These are phyloP conservation scores for Hippophae gyantsensis DNA, from an alignment of 306 rosid genomes.

Conservation along the genomic window DNA sequence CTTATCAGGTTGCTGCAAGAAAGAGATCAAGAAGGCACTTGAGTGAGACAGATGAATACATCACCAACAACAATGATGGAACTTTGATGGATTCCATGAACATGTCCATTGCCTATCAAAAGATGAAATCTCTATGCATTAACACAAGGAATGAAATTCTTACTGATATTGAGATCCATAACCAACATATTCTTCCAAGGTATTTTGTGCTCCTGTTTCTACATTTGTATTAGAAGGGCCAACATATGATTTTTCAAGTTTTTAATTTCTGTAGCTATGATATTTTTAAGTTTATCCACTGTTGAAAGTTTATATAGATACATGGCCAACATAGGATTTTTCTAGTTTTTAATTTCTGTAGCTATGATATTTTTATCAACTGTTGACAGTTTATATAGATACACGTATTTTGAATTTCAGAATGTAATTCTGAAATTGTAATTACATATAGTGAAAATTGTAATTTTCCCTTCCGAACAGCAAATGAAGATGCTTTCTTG, in stretches of 20 bases:
- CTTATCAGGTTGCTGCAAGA: slow-evolving; percentile 20
- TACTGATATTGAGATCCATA: slow-evolving; percentile 27
- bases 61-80: slow-evolving; percentile 4
- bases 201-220: background rate
- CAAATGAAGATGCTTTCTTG: too few species aligned
- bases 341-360: background rate
- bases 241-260: too few species aligned
- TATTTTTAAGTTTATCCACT: background rate
- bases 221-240: background rate
- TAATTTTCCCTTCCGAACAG: too few species aligned
- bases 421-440: too few species aligned
- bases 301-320: background rate
- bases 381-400: background rate
- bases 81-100: slow-evolving; percentile 18
- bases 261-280: background rate
- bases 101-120: slow-evolving; percentile 17
- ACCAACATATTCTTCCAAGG: slow-evolving; percentile 32
- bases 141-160: slow-evolving; percentile 25
- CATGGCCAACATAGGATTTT: too few species aligned
- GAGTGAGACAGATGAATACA: slow-evolving; percentile 21
- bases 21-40: slow-evolving; percentile 28
- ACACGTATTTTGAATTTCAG: too few species aligned
- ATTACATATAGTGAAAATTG: too few species aligned
- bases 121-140: slow-evolving; percentile 21
- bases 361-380: background rate